These are phyloP conservation scores for sorghum (Sorghum bicolor) DNA, from an alignment of 176 grass and related monocot species.

Conservation along the genomic window DNA sequence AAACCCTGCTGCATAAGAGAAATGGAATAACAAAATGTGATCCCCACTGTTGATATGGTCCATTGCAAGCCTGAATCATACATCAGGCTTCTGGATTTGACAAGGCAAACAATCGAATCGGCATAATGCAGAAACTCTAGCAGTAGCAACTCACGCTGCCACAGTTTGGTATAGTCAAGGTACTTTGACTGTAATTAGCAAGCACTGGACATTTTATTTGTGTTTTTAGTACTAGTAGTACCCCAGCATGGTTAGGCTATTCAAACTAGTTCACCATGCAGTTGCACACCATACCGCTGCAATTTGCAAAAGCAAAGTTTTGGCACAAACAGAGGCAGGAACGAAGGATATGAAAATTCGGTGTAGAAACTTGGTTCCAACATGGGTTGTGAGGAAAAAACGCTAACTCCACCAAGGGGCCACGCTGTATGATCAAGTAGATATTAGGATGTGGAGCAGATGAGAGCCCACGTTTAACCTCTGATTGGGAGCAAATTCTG, in stretches of 20 bases:
- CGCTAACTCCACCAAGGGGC: neutral
- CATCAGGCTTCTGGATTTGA: neutral
- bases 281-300: neutral
- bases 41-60: neutral
- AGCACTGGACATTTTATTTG: neutral
- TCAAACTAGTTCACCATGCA: neutral
- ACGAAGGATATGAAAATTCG: neutral
- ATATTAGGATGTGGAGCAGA: neutral
- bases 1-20: neutral
- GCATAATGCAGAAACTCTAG: neutral
- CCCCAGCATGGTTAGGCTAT: neutral
- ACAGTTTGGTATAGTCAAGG: neutral
- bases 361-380: neutral
- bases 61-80: neutral
- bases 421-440: neutral
- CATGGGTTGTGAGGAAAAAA: neutral
- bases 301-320: neutral
- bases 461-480: neutral
- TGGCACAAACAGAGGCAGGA: neutral
- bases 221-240: neutral
- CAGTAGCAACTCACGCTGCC: neutral
- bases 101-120: neutral
- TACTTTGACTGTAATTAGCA: neutral
- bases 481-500: neutral
- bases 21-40: neutral